phyloP scores from a whole-genome alignment of 805 yeast species.

The Yamadazyma akitaensis region DNA sequence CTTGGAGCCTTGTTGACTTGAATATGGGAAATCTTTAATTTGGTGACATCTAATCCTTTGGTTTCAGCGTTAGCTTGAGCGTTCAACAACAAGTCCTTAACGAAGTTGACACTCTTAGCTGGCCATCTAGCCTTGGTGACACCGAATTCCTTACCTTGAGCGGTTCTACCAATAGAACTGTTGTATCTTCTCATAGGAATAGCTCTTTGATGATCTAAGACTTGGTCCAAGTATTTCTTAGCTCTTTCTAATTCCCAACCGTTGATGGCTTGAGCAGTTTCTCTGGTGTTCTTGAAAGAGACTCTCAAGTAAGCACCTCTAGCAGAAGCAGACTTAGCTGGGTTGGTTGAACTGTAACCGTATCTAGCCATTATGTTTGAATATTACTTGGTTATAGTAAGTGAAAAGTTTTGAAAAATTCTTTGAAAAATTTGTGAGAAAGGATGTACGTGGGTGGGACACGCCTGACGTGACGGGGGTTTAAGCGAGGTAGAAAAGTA shows the following conservation, averaged over 20 bases:
- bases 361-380: conserved; percentile 80
- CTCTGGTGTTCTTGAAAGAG: conserved; percentile 99
- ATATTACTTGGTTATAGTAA: conserved; percentile 7
- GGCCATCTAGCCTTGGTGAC: conserved; percentile 99
- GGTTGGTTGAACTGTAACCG: conserved; percentile 99
- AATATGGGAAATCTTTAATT: conserved; percentile 93
- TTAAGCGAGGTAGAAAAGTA: not conserved
- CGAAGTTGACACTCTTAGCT: conserved; percentile 93
- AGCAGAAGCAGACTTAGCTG: conserved; percentile 98
- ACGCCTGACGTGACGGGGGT: not conserved
- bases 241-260: conserved; percentile 99
- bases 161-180: conserved; percentile 97
- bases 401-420: conserved; percentile 8
- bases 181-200: conserved; percentile 98
- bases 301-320: conserved; percentile 99
- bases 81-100: conserved; percentile 91
- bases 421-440: conserved; percentile 4
- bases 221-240: conserved; percentile 92
- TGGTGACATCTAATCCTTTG: conserved; percentile 95
- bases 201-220: conserved; percentile 97
- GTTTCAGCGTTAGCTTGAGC: conserved; percentile 99
- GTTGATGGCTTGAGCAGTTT: conserved; percentile 96
- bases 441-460: not conserved
- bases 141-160: conserved; percentile 99
- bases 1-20: conserved; percentile 99